Evolutionary conservation across 225 moss, liverwort and hornwort genomes (phyloP).

Genomic region (Bryum argenteum): DNA sequence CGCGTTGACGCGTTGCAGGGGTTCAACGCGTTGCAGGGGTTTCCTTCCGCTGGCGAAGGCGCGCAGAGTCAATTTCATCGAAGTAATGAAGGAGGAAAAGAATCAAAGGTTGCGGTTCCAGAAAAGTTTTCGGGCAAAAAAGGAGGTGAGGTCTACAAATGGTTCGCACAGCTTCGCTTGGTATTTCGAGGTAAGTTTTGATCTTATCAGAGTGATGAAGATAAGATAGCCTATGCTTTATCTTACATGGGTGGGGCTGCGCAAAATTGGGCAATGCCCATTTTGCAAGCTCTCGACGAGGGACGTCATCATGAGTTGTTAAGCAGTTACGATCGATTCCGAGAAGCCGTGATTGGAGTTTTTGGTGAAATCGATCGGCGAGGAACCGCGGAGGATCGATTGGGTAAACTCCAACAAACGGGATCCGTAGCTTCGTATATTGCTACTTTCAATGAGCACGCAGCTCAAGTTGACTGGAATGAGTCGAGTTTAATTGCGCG

Average conservation of each 20-base stretch:
- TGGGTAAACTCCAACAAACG: not conserved
- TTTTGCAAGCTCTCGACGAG: not conserved
- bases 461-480: too few relatives aligned
- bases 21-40: too few relatives aligned
- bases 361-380: not conserved
- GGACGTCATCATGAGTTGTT: not conserved
- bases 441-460: too few relatives aligned
- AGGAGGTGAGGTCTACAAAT: not conserved
- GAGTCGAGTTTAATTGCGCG: too few relatives aligned
- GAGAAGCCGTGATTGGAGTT: not conserved
- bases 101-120: not conserved
- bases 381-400: not conserved
- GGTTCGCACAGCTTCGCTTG: not conserved
- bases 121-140: not conserved
- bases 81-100: not conserved
- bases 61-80: too few relatives aligned
- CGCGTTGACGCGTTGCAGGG: too few relatives aligned
- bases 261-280: constrained; percentile 1
- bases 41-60: too few relatives aligned
- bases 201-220: not conserved
- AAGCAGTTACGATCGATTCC: not conserved
- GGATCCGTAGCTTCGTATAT: not conserved
- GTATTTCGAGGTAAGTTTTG: not conserved
- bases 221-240: not conserved
- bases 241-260: not conserved